Conservation (phyloP, 306 rosid species). For the Acmispon strigosus region DNA sequence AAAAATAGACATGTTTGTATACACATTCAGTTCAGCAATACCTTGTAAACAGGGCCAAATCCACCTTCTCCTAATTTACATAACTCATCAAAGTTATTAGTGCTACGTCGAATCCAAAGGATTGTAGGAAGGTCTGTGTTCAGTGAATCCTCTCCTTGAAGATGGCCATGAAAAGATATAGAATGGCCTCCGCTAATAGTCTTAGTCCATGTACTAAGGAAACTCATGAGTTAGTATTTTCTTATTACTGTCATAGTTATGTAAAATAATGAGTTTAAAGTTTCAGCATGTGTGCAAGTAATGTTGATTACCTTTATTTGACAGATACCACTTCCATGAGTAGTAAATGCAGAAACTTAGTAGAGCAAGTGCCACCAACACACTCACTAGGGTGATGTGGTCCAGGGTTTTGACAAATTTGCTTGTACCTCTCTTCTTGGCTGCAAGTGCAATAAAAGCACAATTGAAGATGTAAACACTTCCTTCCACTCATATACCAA, state of each 20-base stretch:
- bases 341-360: neutral
- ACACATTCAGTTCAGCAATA: neutral
- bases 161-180: neutral
- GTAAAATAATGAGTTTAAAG: no score
- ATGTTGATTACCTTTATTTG: neutral
- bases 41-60: constrained; percentile 49
- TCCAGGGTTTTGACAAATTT: neutral
- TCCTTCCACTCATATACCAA: no score
- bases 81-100: constrained; percentile 22
- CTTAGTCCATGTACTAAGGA: neutral
- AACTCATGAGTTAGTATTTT: neutral
- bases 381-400: constrained; percentile 2
- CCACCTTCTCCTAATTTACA: constrained; percentile 52
- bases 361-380: constrained; percentile 3
- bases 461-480: no score
- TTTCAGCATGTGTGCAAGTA: neutral
- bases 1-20: neutral
- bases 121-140: constrained; percentile 11
- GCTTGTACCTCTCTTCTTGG: neutral
- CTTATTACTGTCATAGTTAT: neutral
- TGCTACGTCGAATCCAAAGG: neutral
- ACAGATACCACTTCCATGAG: neutral
- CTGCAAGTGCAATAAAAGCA: constrained; percentile 3
- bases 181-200: neutral
- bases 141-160: neutral